Conservation (phyloP, 306 rosid genomes). For the Cicer bijugum region DNA sequence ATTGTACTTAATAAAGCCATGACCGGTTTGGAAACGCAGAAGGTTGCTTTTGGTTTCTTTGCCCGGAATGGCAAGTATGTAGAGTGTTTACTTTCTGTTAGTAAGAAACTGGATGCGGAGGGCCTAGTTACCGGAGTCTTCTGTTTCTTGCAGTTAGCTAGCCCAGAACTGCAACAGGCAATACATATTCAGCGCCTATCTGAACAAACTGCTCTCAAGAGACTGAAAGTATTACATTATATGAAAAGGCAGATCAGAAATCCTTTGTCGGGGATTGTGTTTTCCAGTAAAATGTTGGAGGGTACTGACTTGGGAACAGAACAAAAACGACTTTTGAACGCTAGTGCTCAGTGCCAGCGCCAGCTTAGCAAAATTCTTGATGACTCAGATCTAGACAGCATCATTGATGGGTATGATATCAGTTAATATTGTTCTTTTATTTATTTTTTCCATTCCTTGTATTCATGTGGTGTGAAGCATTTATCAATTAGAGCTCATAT, state of each 20-base stretch:
- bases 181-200: slow-evolving; percentile 81
- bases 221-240: slow-evolving; percentile 71
- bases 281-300: slow-evolving; percentile 73
- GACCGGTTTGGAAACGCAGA: slow-evolving; percentile 74
- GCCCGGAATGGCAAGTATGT: slow-evolving; percentile 67
- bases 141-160: slow-evolving; percentile 95
- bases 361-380: slow-evolving; percentile 92
- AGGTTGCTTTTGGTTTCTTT: slow-evolving; percentile 74
- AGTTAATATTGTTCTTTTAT: not conserved
- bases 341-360: slow-evolving; percentile 75
- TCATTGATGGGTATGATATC: slow-evolving; percentile 79
- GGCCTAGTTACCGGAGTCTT: slow-evolving; percentile 82
- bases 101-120: slow-evolving; percentile 75
- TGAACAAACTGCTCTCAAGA: slow-evolving; percentile 84
- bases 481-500: slow-evolving; percentile 28
- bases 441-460: not conserved
- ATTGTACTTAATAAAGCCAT: slow-evolving; percentile 76
- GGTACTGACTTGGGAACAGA: slow-evolving; percentile 71
- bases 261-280: slow-evolving; percentile 72
- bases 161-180: slow-evolving; percentile 87
- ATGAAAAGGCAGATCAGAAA: slow-evolving; percentile 77
- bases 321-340: slow-evolving; percentile 69
- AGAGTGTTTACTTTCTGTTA: slow-evolving; percentile 85
- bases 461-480: slow-evolving; percentile 23
- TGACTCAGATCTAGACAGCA: slow-evolving; percentile 87